A percentile compares a stretch with the other conserved stretches of the same genome.
Evolutionary conservation across 768 basidiomycete species (phyloP).

Genomic region (Sistotremastrum niveocremeum): DNA sequence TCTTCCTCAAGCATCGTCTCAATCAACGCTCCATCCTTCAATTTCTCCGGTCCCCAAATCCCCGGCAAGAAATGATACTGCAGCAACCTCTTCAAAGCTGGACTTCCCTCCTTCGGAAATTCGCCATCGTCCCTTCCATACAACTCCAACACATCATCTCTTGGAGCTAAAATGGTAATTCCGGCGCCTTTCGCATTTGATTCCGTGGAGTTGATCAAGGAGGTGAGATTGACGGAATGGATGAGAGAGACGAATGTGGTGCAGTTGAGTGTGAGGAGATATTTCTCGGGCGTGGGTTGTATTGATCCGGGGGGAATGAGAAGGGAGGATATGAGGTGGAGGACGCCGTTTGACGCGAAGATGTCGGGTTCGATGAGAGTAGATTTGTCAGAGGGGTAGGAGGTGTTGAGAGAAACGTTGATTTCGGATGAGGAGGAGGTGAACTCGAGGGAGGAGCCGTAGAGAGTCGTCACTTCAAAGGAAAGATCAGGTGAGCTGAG

Average conservation of each 20-base stretch:
- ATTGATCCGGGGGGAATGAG: slow-evolving; percentile 67
- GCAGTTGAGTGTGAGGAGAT: slow-evolving; percentile 84
- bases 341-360: slow-evolving; percentile 88
- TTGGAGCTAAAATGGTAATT: slow-evolving; percentile 86
- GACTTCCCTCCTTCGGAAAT: slow-evolving; percentile 50
- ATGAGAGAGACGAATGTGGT: slow-evolving; percentile 80
- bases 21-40: slow-evolving; percentile 61
- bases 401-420: slow-evolving; percentile 36
- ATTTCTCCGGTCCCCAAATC: slow-evolving; percentile 52
- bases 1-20: slow-evolving; percentile 65
- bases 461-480: slow-evolving; percentile 49
- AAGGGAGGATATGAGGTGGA: slow-evolving; percentile 79
- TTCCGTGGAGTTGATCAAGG: slow-evolving; percentile 57
- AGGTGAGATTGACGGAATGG: slow-evolving; percentile 64
- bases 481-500: slow-evolving; percentile 5
- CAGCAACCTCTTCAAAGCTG: slow-evolving; percentile 58
- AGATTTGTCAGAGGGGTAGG: slow-evolving; percentile 37
- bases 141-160: slow-evolving; percentile 66
- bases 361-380: slow-evolving; percentile 65
- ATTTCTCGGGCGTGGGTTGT: slow-evolving; percentile 85
- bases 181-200: slow-evolving; percentile 15
- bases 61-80: slow-evolving; percentile 90
- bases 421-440: slow-evolving; percentile 20
- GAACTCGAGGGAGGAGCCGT: slow-evolving; percentile 42
- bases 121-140: slow-evolving; percentile 30